Conservation (phyloP, 352 stramenopile genomes). For the Elongisporangium prolatum region DNA sequence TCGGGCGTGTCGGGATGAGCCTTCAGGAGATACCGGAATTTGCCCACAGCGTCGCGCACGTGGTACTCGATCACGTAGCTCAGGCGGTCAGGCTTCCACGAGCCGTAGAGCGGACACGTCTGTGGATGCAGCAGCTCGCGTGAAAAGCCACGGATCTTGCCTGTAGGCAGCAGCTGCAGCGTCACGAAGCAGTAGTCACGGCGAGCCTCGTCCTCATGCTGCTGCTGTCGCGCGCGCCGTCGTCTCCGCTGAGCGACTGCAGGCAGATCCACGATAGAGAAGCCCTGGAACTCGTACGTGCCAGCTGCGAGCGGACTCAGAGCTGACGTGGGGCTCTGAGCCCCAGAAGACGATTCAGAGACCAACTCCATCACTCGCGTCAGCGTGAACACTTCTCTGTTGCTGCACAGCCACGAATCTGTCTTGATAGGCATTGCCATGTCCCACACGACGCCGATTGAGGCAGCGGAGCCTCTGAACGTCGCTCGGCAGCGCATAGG, state of each 20-base stretch:
- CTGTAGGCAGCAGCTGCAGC: conserved; percentile 47
- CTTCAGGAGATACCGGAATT: conserved; percentile 37
- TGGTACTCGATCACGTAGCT: conserved; percentile 58
- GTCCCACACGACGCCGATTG: neutral
- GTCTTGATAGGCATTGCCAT: conserved; percentile 7
- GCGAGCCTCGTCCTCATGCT: conserved; percentile 10
- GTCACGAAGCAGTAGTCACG: conserved; percentile 59
- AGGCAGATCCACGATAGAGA: conserved; percentile 34
- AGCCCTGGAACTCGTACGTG: conserved; percentile 61
- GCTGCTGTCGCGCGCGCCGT: neutral
- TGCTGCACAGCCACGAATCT: conserved; percentile 17
- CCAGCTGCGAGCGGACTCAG: conserved; percentile 51
- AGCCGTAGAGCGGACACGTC: conserved; percentile 37
- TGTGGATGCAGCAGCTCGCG: conserved; percentile 59
- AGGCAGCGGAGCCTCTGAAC: neutral
- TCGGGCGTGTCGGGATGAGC: conserved; percentile 10
- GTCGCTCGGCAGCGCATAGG: neutral
- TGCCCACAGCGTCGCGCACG: conserved; percentile 55
- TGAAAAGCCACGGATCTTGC: conserved; percentile 45
- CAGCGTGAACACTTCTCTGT: conserved; percentile 13
- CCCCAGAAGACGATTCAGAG: neutral
- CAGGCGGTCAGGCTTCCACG: conserved; percentile 51
- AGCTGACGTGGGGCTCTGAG: conserved; percentile 11
- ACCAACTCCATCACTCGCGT: conserved; percentile 1
- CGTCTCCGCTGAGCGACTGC: conserved; percentile 5